Evolutionary conservation across 164 flowering plant species (phyloP), one percentile per base, ranked within the genome.

Genomic region (Piper betle): DNA sequence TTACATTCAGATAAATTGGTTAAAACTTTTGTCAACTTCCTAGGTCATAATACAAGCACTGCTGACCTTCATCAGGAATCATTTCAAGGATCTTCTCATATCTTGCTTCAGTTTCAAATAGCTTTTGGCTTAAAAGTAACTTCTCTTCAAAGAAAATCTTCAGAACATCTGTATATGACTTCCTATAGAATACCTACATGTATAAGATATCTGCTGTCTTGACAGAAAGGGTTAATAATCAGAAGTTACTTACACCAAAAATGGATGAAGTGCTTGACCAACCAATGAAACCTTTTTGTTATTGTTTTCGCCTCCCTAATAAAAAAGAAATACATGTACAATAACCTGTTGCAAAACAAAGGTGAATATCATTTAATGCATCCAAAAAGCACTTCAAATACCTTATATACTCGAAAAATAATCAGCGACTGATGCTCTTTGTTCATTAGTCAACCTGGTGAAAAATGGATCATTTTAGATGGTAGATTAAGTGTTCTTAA

Each of bases 341-440:
- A 33, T 42, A 54, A 20, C 3, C 15, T 19, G 60, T 15, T 2
- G 4, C 41, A 2, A 39, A 19, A 37, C 13, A 63, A 54, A 63
- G 5, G 42, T 7, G 5, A 10, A 46, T 17, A 8, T 3, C 20
- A 18, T 5, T 7, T 37, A 11, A 60, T 39, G 53, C 57, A 52
- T 10, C 33, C 33, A 43, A n/a, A 11, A 42, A 15, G 13, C 17
- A 7, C 12, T 3, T n/a, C 5, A 11, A 71, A 18, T 62, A 94
- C 99, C 94, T 81, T 88, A 71, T 88, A 86, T 19, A 94, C 89
- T 63, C 81, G 88, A 62, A 94, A n/a, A 87, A 72, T 88, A 94
- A 17, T 91, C 92, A 48, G 86, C 81, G 73, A 94, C 77, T 37
- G 97, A 80, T 50, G 90, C 75, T 68, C 99, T 85, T 72, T 87